Conservation (phyloP, 306 rosid genomes). For the Argentina anserina region DNA sequence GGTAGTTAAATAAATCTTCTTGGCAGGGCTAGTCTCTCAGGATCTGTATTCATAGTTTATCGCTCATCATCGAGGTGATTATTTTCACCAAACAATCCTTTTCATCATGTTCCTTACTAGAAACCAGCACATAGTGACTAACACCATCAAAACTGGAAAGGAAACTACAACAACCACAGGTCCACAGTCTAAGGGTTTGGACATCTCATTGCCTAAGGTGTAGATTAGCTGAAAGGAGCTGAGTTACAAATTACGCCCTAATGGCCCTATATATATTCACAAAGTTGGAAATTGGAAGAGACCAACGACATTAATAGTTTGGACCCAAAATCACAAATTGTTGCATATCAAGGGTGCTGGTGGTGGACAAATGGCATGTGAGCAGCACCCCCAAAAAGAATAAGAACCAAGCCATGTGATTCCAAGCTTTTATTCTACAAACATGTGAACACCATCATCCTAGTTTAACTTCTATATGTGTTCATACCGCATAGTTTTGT, state of each 20-base stretch:
- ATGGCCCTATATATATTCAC: not conserved
- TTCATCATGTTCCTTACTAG: not conserved
- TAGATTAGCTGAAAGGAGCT: too few relatives aligned
- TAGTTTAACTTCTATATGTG: slow-evolving; percentile 17
- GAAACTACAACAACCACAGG: not conserved
- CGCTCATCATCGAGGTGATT: not conserved
- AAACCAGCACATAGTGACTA: slow-evolving; percentile 4
- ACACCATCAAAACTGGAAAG: not conserved
- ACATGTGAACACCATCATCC: slow-evolving; percentile 47
- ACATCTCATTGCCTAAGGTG: too few relatives aligned
- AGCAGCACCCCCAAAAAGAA: slow-evolving; percentile 35
- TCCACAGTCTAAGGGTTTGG: too few relatives aligned
- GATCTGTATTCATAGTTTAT: slow-evolving; percentile 14
- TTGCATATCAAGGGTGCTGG: slow-evolving; percentile 7
- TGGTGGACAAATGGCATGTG: slow-evolving; percentile 53
- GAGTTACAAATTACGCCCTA: not conserved
- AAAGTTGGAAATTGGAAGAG: slow-evolving; percentile 13
- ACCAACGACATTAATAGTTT: slow-evolving; percentile 20
- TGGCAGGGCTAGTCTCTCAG: slow-evolving; percentile 36
- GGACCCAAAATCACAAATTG: slow-evolving; percentile 34
- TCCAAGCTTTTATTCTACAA: slow-evolving; percentile 50
- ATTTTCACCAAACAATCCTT: not conserved
- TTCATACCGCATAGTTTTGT: slow-evolving; percentile 15
- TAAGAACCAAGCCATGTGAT: slow-evolving; percentile 46
- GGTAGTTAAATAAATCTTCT: slow-evolving; percentile 38